phyloP scores from a whole-genome alignment of 345 rosid species.

The Acer campestre region DNA sequence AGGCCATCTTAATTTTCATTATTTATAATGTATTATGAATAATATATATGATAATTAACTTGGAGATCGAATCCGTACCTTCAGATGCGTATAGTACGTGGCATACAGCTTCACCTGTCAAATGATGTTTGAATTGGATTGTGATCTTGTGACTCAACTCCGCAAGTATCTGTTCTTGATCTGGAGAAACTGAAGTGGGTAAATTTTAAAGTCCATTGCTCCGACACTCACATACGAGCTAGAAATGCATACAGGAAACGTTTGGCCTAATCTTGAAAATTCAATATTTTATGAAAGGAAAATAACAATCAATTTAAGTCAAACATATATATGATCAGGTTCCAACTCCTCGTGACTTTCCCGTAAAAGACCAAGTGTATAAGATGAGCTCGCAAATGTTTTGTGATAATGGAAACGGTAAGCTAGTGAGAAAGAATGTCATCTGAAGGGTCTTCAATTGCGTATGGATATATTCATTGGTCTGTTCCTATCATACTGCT shows the following conservation, averaged over 20 bases:
- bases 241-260: conserved; percentile 9
- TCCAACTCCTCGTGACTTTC: background rate
- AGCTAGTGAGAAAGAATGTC: background rate
- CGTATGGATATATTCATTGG: background rate
- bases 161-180: background rate
- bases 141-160: conserved; percentile 25
- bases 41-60: background rate
- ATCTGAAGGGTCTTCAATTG: conserved; percentile 6
- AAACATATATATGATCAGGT: background rate
- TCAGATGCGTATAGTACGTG: conserved; percentile 66
- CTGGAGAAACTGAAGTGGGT: conserved; percentile 5
- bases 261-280: conserved; percentile 10
- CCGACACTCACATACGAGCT: background rate
- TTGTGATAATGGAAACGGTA: conserved; percentile 14
- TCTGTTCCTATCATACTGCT: too few species aligned
- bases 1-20: background rate
- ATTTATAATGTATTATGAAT: background rate
- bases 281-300: conserved; percentile 6
- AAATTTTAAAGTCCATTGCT: background rate
- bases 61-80: conserved; percentile 87
- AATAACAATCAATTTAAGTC: background rate
- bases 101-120: conserved; percentile 81
- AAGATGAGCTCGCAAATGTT: conserved; percentile 11
- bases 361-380: background rate
- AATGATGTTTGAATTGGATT: conserved; percentile 51